A percentile compares a stretch with the other conserved stretches of the same genome.
phyloP scores from a whole-genome alignment of 257 asterid genomes.

The Petunia axillaris region DNA sequence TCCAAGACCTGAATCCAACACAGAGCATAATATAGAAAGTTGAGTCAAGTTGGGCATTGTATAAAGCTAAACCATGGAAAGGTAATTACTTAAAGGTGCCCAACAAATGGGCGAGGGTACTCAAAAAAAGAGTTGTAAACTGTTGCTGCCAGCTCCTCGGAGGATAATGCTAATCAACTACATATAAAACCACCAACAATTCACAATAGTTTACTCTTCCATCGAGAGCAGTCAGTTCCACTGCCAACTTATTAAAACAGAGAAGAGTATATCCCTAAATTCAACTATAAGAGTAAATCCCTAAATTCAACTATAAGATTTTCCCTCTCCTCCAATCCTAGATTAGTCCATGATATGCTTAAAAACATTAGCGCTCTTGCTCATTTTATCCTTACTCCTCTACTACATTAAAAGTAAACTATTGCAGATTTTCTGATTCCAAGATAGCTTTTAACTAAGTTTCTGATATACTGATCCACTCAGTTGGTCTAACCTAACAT shows the following conservation, averaged over 20 bases:
- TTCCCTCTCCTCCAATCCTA: background rate
- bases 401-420: background rate
- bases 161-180: slow-evolving; percentile 7
- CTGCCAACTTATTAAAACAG: background rate
- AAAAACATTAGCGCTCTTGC: background rate
- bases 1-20: slow-evolving; percentile 69
- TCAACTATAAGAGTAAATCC: background rate
- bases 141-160: slow-evolving; percentile 17
- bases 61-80: slow-evolving; percentile 6
- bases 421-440: background rate
- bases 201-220: background rate
- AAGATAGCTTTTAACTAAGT: background rate
- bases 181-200: background rate
- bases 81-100: background rate
- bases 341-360: background rate
- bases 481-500: too few species aligned
- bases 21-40: slow-evolving; percentile 27
- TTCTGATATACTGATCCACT: background rate
- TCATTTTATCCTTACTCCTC: background rate
- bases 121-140: background rate
- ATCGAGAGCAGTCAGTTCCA: background rate
- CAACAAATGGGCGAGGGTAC: background rate
- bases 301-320: slow-evolving; percentile 3
- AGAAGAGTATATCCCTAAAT: background rate
- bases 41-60: slow-evolving; percentile 9